phyloP scores from a whole-genome alignment of 1,139 yeast genomes.

The Yamadazyma dushanensis region DNA sequence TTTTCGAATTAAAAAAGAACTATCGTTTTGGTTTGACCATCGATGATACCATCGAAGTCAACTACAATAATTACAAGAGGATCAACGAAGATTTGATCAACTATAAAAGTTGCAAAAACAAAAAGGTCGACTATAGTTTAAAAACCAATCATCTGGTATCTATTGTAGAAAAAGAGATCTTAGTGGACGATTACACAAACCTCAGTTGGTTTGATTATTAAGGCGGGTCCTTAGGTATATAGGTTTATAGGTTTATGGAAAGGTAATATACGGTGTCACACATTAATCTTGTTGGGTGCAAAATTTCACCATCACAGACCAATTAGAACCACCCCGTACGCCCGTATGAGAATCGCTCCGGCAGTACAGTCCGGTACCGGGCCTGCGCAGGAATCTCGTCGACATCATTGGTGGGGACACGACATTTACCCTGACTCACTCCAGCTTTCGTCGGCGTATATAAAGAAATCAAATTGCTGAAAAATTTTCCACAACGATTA shows the following conservation, averaged over 20 bases:
- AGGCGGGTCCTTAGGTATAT: neutral
- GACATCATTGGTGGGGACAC: constrained; percentile 1
- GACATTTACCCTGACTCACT: constrained; percentile 3
- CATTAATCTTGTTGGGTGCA: constrained; percentile 1
- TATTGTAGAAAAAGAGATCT: constrained; percentile 11
- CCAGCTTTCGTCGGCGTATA: constrained; percentile 4
- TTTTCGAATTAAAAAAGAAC: constrained; percentile 27
- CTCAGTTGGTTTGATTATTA: constrained; percentile 20
- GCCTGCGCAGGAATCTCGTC: constrained; percentile 3
- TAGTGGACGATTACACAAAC: constrained; percentile 17
- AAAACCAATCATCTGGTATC: constrained; percentile 7
- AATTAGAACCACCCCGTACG: neutral
- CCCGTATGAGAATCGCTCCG: constrained; percentile 1
- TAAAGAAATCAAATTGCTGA: constrained; percentile 5
- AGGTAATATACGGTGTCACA: constrained; percentile 2
- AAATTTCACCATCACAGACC: neutral
- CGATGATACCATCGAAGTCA: constrained; percentile 25
- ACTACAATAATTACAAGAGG: constrained; percentile 1
- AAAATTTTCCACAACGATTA: constrained; percentile 9
- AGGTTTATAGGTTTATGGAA: constrained; percentile 2
- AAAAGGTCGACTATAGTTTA: constrained; percentile 9
- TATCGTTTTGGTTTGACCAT: constrained; percentile 32
- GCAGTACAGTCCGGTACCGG: neutral
- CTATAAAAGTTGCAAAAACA: constrained; percentile 3
- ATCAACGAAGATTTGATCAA: constrained; percentile 1